phyloP scores from a whole-genome alignment of 1,284 basidiomycete genomes.

The Trametes versicolor region DNA sequence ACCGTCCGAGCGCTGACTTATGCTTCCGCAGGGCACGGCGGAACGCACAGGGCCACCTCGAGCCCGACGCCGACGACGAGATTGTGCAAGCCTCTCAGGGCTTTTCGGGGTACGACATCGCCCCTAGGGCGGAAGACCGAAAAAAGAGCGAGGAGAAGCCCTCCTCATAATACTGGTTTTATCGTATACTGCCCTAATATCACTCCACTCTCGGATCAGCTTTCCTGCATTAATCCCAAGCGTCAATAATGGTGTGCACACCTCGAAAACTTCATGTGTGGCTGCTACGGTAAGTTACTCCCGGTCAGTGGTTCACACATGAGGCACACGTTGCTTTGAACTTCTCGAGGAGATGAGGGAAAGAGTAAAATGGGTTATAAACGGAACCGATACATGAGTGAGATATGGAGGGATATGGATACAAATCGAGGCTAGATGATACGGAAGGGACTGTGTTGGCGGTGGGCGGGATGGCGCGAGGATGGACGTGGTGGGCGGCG shows the following conservation, averaged over 20 bases:
- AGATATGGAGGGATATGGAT: too few relatives aligned
- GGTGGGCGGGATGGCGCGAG: too few relatives aligned
- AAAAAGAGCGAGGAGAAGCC: slow-evolving; percentile 35
- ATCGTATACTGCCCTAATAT: slow-evolving; percentile 21
- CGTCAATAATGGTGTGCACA: background rate
- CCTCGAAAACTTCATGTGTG: background rate
- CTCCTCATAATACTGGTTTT: slow-evolving; percentile 11
- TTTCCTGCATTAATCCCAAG: too few relatives aligned
- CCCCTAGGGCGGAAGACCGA: slow-evolving; percentile 44
- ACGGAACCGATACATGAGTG: too few relatives aligned
- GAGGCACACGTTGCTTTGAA: too few relatives aligned
- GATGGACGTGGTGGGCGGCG: too few relatives aligned
- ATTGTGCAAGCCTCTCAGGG: slow-evolving; percentile 82
- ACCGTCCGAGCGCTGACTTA: background rate
- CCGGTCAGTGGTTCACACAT: too few relatives aligned
- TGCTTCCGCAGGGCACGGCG: slow-evolving; percentile 70
- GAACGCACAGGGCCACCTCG: slow-evolving; percentile 83
- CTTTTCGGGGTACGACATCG: slow-evolving; percentile 70
- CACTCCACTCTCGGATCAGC: slow-evolving; percentile 15
- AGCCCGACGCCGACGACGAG: slow-evolving; percentile 86
- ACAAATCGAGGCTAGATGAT: too few relatives aligned
- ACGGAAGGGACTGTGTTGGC: too few relatives aligned
- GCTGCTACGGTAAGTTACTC: too few relatives aligned
- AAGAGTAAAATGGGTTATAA: too few relatives aligned
- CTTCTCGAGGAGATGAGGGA: too few relatives aligned